A percentile compares a stretch with the other conserved stretches of the same genome.
phyloP scores from a whole-genome alignment of 2,329 filamentous ascomycete genomes.

The Shiraia bambusicola region DNA sequence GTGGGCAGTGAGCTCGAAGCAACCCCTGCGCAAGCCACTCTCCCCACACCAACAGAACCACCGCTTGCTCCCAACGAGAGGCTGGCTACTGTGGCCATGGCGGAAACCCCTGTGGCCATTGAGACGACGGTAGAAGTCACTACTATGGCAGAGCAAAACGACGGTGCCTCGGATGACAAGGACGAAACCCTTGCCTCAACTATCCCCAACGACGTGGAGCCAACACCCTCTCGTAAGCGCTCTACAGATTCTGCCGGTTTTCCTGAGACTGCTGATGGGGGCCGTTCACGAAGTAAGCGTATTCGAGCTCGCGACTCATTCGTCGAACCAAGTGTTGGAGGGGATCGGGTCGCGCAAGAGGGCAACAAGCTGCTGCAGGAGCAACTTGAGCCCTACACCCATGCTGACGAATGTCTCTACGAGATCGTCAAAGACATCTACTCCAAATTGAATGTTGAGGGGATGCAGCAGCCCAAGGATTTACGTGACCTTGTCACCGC shows the following conservation, averaged over 20 bases:
- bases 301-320: conserved; percentile 61
- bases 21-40: conserved; percentile 6
- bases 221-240: conserved; percentile 56
- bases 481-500: conserved; percentile 33
- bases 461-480: conserved; percentile 46
- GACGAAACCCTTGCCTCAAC: conserved; percentile 16
- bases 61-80: conserved; percentile 5
- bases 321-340: conserved; percentile 48
- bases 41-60: conserved; percentile 8
- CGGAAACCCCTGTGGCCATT: background rate
- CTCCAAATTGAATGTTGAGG: conserved; percentile 53
- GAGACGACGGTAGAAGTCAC: conserved; percentile 17
- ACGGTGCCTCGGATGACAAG: conserved; percentile 12
- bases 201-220: conserved; percentile 37
- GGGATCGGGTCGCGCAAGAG: conserved; percentile 54
- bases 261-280: conserved; percentile 58
- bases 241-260: conserved; percentile 62
- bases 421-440: conserved; percentile 56
- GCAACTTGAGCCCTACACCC: conserved; percentile 54
- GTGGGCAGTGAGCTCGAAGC: conserved; percentile 11
- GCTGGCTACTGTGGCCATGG: conserved; percentile 1
- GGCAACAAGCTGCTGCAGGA: conserved; percentile 57
- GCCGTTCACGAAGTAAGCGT: conserved; percentile 61
- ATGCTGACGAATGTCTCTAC: conserved; percentile 61
- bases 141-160: conserved; percentile 25